Evolutionary conservation across 2,329 filamentous ascomycete species (phyloP).

Genomic region (Geosmithia morbida): DNA sequence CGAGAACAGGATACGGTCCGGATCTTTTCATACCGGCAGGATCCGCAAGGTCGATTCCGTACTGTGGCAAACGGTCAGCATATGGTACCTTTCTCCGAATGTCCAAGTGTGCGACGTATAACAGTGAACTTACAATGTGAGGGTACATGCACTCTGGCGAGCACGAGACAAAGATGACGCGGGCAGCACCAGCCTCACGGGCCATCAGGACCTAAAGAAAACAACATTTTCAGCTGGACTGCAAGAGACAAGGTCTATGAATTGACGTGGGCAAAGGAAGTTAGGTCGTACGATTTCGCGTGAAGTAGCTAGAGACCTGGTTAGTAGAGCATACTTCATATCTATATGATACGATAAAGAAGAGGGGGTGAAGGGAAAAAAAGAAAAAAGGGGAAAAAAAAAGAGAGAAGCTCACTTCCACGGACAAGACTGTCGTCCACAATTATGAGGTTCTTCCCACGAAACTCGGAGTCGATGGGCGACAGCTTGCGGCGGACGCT

Average conservation of each 20-base stretch:
- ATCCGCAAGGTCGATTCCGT: constrained; percentile 32
- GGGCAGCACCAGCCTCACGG: constrained; percentile 65
- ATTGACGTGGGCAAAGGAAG: not conserved
- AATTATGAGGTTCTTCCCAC: constrained; percentile 63
- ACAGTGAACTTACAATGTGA: constrained; percentile 64
- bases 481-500: constrained; percentile 83
- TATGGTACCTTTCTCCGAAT: not conserved
- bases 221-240: not conserved
- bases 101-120: not conserved
- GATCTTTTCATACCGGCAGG: constrained; percentile 12
- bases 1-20: not conserved
- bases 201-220: constrained; percentile 52
- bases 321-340: not conserved
- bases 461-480: constrained; percentile 74
- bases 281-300: constrained; percentile 48
- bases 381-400: not conserved
- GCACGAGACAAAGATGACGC: constrained; percentile 73
- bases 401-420: constrained; percentile 27
- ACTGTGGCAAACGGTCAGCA: constrained; percentile 8
- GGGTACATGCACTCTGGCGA: constrained; percentile 71
- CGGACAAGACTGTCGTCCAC: constrained; percentile 87
- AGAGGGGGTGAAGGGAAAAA: too few relatives aligned
- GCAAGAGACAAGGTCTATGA: constrained; percentile 4
- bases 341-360: not conserved
- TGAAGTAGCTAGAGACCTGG: constrained; percentile 23